phyloP scores from a whole-genome alignment of 306 rosid genomes.

The Notholithocarpus densiflorus region DNA sequence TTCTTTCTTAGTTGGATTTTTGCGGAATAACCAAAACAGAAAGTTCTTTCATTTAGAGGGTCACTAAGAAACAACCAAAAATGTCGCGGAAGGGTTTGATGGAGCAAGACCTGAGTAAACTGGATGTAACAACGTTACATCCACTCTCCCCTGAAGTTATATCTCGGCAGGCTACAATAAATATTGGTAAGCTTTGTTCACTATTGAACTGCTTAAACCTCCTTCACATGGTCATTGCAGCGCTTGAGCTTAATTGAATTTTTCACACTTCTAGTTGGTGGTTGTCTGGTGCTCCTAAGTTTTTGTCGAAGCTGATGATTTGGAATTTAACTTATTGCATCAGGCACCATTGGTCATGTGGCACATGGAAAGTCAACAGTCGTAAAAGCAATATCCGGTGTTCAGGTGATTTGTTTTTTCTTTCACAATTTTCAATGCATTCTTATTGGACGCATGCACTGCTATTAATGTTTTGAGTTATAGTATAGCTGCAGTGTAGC shows the following conservation, averaged over 20 bases:
- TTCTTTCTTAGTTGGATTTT: neutral
- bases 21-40: neutral
- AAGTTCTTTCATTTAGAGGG: neutral
- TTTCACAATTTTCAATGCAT: neutral
- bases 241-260: neutral
- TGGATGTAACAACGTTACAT: constrained; percentile 85
- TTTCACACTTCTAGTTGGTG: neutral
- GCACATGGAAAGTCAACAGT: constrained; percentile 98
- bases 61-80: constrained; percentile 25
- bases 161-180: constrained; percentile 94
- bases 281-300: neutral
- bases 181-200: constrained; percentile 56
- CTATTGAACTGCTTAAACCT: constrained; percentile 3
- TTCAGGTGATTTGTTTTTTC: constrained; percentile 53
- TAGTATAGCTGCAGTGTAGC: neutral
- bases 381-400: constrained; percentile 96
- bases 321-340: constrained; percentile 6
- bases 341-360: constrained; percentile 98
- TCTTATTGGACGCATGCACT: neutral
- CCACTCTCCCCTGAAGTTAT: constrained; percentile 96
- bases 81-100: constrained; percentile 92
- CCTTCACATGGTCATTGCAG: neutral
- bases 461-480: neutral
- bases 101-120: constrained; percentile 86
- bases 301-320: constrained; percentile 12